These are phyloP conservation scores for Talinum fruticosum DNA, from an alignment of 148 eudicot genomes.

Conservation along the genomic window DNA sequence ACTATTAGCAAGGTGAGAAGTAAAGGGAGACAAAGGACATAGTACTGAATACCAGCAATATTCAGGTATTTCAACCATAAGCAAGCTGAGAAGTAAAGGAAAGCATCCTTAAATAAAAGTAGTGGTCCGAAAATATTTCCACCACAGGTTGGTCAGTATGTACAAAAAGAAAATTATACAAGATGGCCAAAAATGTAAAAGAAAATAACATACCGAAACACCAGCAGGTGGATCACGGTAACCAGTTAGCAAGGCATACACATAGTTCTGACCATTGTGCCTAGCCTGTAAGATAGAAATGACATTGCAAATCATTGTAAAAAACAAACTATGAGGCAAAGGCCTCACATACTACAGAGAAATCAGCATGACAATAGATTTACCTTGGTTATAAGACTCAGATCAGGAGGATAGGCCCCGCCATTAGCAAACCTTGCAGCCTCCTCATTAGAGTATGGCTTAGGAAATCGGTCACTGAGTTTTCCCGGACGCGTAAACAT, in stretches of 20 bases:
- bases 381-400: constrained; percentile 91
- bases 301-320: background rate
- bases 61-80: background rate
- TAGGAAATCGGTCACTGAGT: constrained; percentile 75
- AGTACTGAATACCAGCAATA: background rate
- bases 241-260: constrained; percentile 74
- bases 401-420: constrained; percentile 98
- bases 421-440: constrained; percentile 99
- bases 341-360: background rate
- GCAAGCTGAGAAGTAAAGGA: background rate
- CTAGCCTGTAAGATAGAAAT: constrained; percentile 55
- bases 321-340: background rate
- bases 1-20: background rate
- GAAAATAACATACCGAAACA: constrained; percentile 41
- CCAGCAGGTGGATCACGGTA: constrained; percentile 96
- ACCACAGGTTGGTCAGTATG: background rate
- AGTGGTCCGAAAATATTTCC: background rate
- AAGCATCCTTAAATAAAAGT: background rate
- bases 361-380: constrained; percentile 13
- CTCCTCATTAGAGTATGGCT: constrained; percentile 76
- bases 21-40: background rate
- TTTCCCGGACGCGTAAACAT: constrained; percentile 86
- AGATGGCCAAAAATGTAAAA: background rate
- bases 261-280: constrained; percentile 88
- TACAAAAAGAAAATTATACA: too few species aligned